Conservation (phyloP, 495 filamentous ascomycete genomes). For the Astrothelium macrocarpum region DNA sequence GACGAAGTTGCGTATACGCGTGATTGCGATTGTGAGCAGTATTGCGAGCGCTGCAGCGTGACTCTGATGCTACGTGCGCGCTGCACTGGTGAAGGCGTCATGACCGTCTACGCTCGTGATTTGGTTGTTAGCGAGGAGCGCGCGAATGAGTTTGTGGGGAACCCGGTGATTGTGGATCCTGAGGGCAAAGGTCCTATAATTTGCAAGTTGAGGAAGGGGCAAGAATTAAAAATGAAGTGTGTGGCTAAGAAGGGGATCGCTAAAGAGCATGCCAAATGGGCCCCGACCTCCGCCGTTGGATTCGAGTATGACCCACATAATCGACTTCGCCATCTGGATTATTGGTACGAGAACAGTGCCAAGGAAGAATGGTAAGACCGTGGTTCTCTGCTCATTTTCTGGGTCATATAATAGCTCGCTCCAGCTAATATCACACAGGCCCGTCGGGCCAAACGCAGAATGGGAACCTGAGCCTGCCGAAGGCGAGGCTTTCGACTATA, state of each 20-base stretch:
- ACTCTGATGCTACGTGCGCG: conserved; percentile 71
- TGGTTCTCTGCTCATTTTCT: background rate
- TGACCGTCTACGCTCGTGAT: conserved; percentile 86
- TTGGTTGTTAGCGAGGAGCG: conserved; percentile 51
- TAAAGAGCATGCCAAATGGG: conserved; percentile 98
- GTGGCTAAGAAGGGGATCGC: conserved; percentile 97
- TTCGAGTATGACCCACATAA: conserved; percentile 99
- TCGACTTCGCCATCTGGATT: conserved; percentile 75
- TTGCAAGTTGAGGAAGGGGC: conserved; percentile 75
- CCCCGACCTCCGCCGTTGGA: conserved; percentile 78
- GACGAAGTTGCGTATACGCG: conserved; percentile 82
- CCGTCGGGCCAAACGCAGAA: conserved; percentile 69
- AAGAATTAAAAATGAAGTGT: conserved; percentile 80
- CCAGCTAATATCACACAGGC: conserved; percentile 59
- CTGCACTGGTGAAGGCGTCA: conserved; percentile 70
- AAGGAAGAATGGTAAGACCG: conserved; percentile 73
- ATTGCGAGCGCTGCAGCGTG: conserved; percentile 84
- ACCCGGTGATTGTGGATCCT: conserved; percentile 75
- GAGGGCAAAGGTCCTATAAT: conserved; percentile 74
- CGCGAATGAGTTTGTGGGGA: conserved; percentile 61
- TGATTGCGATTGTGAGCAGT: conserved; percentile 90
- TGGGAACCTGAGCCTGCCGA: conserved; percentile 79
- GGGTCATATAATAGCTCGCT: no score
- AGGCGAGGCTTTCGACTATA: conserved; percentile 79
- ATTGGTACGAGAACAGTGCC: conserved; percentile 88